A percentile compares a stretch with the other conserved stretches of the same genome.
phyloP scores from a whole-genome alignment of 2,329 filamentous ascomycete species.

The Elsinoe australis region DNA sequence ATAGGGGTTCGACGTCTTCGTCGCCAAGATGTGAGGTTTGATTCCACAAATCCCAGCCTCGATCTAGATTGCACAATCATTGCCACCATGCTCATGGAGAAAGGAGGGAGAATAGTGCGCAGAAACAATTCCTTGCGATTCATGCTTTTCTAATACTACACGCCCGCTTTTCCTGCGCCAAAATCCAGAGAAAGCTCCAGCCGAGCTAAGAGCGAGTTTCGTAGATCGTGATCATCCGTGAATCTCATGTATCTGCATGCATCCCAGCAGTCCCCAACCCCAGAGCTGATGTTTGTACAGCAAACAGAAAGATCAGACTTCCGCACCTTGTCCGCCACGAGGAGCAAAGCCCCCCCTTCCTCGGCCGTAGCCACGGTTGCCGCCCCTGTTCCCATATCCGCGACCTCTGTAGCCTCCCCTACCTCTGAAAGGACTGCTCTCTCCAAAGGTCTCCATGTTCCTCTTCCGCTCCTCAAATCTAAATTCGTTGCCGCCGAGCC shows the following conservation, averaged over 20 bases:
- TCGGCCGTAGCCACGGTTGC: constrained; percentile 1
- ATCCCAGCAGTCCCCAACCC: neutral
- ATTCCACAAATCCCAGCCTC: too few species aligned
- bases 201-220: constrained; percentile 1
- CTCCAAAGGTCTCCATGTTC: constrained; percentile 96
- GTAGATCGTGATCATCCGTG: constrained; percentile 10
- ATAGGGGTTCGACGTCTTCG: too few species aligned
- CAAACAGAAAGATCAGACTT: neutral
- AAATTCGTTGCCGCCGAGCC: constrained; percentile 68
- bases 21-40: too few species aligned
- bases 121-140: neutral
- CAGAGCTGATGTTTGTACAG: neutral
- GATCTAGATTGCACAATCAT: too few species aligned
- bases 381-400: constrained; percentile 34
- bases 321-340: neutral
- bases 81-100: too few species aligned
- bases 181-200: constrained; percentile 10
- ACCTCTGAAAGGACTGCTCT: constrained; percentile 78
- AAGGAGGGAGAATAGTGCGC: neutral
- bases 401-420: constrained; percentile 71
- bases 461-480: constrained; percentile 86
- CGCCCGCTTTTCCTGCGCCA: constrained; percentile 8
- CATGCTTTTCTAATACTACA: constrained; percentile 9
- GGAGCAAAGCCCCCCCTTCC: constrained; percentile 13
- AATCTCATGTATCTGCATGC: constrained; percentile 7